A percentile compares a stretch with the other conserved stretches of the same genome.
Evolutionary conservation across 805 yeast genomes (phyloP).

Genomic region (Barnettozyma siamensis): DNA sequence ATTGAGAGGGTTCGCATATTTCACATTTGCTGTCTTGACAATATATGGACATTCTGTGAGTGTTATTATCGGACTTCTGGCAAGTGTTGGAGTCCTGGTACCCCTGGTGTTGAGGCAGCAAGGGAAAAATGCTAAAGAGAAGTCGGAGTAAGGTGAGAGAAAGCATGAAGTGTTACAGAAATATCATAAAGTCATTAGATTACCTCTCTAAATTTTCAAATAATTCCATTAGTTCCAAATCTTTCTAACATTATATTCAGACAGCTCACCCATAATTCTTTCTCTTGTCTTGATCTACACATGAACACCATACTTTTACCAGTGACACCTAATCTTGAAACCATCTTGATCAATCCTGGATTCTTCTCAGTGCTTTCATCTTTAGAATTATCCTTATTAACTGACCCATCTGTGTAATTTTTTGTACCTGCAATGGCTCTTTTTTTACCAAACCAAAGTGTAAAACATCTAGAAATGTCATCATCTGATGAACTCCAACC

Average conservation of each 20-base stretch:
- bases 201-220: too few species aligned
- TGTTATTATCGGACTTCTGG: too few species aligned
- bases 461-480: conserved; percentile 69
- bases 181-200: too few species aligned
- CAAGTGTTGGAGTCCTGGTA: too few species aligned
- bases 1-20: too few species aligned
- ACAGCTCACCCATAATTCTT: conserved; percentile 71
- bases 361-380: conserved; percentile 22
- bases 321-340: conserved; percentile 53
- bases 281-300: conserved; percentile 75
- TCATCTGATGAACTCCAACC: conserved; percentile 84
- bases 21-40: too few species aligned
- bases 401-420: neutral
- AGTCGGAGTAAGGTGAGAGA: too few species aligned
- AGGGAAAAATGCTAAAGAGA: too few species aligned
- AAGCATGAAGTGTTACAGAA: too few species aligned
- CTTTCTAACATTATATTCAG: conserved; percentile 32
- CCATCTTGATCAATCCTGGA: conserved; percentile 41
- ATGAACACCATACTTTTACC: conserved; percentile 70
- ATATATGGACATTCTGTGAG: too few species aligned
- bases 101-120: too few species aligned
- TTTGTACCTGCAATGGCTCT: conserved; percentile 34
- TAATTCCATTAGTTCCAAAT: conserved; percentile 12
- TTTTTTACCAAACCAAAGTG: conserved; percentile 76
- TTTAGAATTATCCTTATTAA: neutral